These are phyloP conservation scores for Kodamaea fungicola DNA, from an alignment of 1,139 yeast genomes.

Conservation along the genomic window DNA sequence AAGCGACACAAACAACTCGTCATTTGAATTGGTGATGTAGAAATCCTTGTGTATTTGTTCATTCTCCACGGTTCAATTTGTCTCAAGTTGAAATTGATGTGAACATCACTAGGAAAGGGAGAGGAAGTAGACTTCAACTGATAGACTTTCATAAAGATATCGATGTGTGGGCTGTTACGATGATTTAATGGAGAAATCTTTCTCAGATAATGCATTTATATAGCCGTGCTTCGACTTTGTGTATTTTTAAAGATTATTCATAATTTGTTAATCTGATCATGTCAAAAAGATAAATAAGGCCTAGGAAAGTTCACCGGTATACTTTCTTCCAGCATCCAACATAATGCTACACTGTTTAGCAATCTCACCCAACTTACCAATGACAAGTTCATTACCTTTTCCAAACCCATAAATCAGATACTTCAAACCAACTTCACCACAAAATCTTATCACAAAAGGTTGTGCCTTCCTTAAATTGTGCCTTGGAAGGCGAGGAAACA, in stretches of 20 bases:
- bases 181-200: too few relatives aligned
- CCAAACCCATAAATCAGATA: conserved; percentile 85
- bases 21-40: conserved; percentile 2
- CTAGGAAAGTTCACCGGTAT: conserved; percentile 17
- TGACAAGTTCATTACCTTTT: conserved; percentile 69
- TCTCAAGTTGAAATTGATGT: too few relatives aligned
- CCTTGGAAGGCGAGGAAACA: conserved; percentile 85
- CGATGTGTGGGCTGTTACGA: too few relatives aligned
- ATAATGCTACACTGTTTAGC: conserved; percentile 76
- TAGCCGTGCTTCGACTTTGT: not conserved
- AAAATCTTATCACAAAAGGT: conserved; percentile 66
- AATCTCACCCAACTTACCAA: conserved; percentile 66
- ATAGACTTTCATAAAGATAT: too few relatives aligned
- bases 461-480: conserved; percentile 80
- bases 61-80: conserved; percentile 5
- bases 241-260: not conserved
- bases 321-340: conserved; percentile 61
- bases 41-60: conserved; percentile 17
- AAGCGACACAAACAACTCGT: conserved; percentile 22
- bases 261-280: not conserved
- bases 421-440: conserved; percentile 72
- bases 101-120: too few relatives aligned
- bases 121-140: too few relatives aligned
- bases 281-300: conserved; percentile 4
- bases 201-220: not conserved